These are phyloP conservation scores for Apiospora rasikravindrae DNA, from an alignment of 2,329 filamentous ascomycete genomes.

Conservation along the genomic window DNA sequence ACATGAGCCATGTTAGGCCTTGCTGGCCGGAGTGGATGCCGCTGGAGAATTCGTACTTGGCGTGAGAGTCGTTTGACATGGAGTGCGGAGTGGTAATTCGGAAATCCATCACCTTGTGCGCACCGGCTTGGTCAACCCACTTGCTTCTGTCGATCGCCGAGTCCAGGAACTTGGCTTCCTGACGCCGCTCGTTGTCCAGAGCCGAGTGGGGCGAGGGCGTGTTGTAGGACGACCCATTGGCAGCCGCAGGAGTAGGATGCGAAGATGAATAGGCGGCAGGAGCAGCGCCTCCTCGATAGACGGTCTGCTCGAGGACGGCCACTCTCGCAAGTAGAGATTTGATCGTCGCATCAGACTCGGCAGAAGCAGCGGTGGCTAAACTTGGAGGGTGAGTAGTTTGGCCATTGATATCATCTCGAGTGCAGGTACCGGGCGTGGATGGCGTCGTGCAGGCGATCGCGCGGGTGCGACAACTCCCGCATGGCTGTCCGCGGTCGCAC, in stretches of 20 bases:
- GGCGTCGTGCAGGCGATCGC: constrained; percentile 29
- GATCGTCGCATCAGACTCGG: constrained; percentile 7
- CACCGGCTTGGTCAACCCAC: neutral
- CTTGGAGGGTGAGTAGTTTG: too few species aligned
- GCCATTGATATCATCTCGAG: neutral
- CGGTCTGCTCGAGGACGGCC: constrained; percentile 34
- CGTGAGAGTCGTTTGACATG: too few species aligned
- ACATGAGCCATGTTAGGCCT: constrained; percentile 28
- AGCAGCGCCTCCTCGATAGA: constrained; percentile 27
- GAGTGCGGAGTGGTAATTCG: neutral
- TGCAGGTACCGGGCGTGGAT: neutral
- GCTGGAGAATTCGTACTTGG: neutral
- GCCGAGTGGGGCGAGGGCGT: neutral
- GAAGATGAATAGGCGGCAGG: neutral
- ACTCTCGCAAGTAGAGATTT: constrained; percentile 33
- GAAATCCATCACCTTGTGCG: constrained; percentile 3
- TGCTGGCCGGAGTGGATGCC: neutral
- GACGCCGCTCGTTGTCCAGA: constrained; percentile 27
- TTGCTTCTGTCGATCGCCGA: neutral
- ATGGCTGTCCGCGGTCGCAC: constrained; percentile 37
- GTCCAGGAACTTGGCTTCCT: constrained; percentile 28
- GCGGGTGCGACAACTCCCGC: constrained; percentile 36
- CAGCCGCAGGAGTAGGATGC: neutral
- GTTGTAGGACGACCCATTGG: neutral
- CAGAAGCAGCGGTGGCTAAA: neutral